Conservation (phyloP, 78 protist species). For the Bodo saltans region DNA sequence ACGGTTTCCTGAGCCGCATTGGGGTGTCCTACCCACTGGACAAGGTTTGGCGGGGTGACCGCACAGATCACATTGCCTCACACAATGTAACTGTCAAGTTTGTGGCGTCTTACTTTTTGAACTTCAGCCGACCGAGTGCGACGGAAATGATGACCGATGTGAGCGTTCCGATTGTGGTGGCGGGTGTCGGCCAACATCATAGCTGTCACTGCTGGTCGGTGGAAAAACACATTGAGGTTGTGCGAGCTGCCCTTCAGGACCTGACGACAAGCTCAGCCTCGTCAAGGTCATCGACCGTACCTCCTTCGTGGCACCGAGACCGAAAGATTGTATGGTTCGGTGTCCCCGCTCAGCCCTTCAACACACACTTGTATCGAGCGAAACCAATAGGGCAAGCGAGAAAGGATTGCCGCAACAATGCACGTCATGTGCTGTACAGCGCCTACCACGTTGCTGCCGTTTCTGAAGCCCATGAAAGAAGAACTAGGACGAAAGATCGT, state of each 20-base stretch:
- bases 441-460: background rate
- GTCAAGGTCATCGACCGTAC: too few relatives aligned
- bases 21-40: background rate
- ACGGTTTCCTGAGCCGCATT: background rate
- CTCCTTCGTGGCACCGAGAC: too few relatives aligned
- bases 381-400: background rate
- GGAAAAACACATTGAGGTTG: background rate
- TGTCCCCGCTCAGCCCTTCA: slow-evolving; percentile 12
- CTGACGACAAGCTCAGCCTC: too few relatives aligned
- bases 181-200: slow-evolving; percentile 30
- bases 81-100: background rate
- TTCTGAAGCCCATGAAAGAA: background rate
- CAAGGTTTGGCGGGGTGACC: slow-evolving; percentile 31
- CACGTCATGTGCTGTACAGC: background rate
- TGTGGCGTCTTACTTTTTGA: slow-evolving; percentile 24
- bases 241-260: background rate
- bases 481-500: too few relatives aligned
- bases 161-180: background rate
- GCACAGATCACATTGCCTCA: background rate
- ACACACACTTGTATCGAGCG: background rate
- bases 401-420: slow-evolving; percentile 18
- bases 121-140: background rate
- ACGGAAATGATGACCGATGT: background rate
- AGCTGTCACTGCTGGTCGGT: background rate
- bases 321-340: slow-evolving; percentile 6